Base-by-base conservation (phyloP, 495 filamentous ascomycete species). In the Penicillium daleae region DNA sequence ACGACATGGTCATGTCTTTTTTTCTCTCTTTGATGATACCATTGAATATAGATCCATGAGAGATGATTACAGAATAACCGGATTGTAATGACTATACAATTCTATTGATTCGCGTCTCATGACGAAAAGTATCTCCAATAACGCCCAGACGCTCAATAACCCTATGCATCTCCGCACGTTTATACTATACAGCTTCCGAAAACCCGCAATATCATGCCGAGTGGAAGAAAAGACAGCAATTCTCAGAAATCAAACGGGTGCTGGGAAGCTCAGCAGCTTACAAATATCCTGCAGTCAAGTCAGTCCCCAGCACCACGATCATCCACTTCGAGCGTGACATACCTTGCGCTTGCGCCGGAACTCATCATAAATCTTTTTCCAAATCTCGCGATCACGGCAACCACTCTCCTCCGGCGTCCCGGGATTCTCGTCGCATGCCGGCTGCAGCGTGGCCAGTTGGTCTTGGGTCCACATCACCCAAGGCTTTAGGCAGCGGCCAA, bases 401-500 rank as follows among this genome's bases (percentile, higher is more conserved):
- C 83, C 80, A 66, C 76, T 79, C 62, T 80, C 78, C 39, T 74
- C 76, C 67, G 64, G 66, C 58, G 63, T 80, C 55, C 71, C 80
- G 51, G 74, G 79, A 55, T 65, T 71, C 37, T 82, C 80, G 55
- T 84, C 82, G 44, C 86, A 89, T 59, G 78, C 79, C 0, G 89
- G 87, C 68, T 90, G 84, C 62, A 84, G 81, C 29, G 84, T 78
- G 4, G 78, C 73, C 24, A 89, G 67, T 59, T 82, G 65, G 15
- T 80, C 72, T 35, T 84, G 80, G 22, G 85, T 77, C 81, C 83
- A 87, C 73, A 83, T 81, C 21, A 90, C 73, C 90, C 90, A 93
- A 0, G 90, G 90, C 71, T 94, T n/a, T 94, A 4, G 90, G 90
- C 44, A 92, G 64, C 4, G 91, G 91, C 86, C 87, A 90, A 67